Conservation (phyloP, 2,329 filamentous ascomycete genomes). For the Aspergillus sojae region DNA sequence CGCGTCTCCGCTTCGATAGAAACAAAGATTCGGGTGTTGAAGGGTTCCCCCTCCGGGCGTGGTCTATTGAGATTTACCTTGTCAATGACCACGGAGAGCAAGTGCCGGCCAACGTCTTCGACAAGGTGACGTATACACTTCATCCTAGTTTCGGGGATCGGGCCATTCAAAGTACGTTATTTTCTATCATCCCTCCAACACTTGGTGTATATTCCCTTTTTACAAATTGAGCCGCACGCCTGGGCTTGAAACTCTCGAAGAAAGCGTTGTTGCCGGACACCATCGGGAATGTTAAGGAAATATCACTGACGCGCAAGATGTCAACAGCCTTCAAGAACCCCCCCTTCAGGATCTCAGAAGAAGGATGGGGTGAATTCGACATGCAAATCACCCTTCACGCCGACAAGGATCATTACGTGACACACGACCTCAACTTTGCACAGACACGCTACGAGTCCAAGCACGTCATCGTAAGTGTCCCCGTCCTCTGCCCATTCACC, state of each 20-base stretch:
- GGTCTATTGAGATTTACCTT: constrained; percentile 84
- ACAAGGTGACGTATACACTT: constrained; percentile 88
- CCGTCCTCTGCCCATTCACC: neutral
- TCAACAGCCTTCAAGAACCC: constrained; percentile 73
- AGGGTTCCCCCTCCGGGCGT: constrained; percentile 89
- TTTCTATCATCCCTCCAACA: neutral
- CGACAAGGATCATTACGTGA: constrained; percentile 82
- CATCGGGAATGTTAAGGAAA: neutral
- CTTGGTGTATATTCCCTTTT: neutral
- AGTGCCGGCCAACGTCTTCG: constrained; percentile 80
- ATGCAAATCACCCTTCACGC: constrained; percentile 83
- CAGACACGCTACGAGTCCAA: constrained; percentile 78
- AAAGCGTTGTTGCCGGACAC: neutral
- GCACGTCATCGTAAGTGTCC: constrained; percentile 66
- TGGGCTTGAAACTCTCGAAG: too few species aligned
- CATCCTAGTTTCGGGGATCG: constrained; percentile 90
- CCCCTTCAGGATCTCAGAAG: constrained; percentile 87
- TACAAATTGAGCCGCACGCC: neutral
- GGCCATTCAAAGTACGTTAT: constrained; percentile 72
- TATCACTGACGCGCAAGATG: constrained; percentile 10
- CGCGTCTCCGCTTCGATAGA: constrained; percentile 48
- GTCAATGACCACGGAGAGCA: constrained; percentile 85
- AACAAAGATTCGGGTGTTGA: constrained; percentile 79
- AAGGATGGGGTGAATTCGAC: constrained; percentile 99
- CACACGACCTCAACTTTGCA: constrained; percentile 91